Conservation (phyloP, 129 eudicot species). For the Helianthus annuus region HanXRQr2.0-SUNRISE NC_035433.2:104854385-104854884, state of each 20-base stretch:
- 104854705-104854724: too few relatives aligned
- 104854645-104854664: conserved; percentile 18
- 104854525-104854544: not conserved
- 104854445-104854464: conserved; percentile 12
- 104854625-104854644: conserved; percentile 9
- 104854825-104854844: too few relatives aligned
- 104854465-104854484: conserved; percentile 27
- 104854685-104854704: too few relatives aligned
- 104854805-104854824: too few relatives aligned
- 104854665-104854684: conserved; percentile 25
- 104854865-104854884: too few relatives aligned
- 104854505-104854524: conserved; percentile 4
- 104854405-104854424: conserved; percentile 16
- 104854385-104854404: not conserved
- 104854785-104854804: too few relatives aligned
- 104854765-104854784: too few relatives aligned
- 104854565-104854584: not conserved
- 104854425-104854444: not conserved
- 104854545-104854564: not conserved
- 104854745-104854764: too few relatives aligned
- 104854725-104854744: too few relatives aligned
- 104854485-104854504: not conserved
- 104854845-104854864: too few relatives aligned
- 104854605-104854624: not conserved
- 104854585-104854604: not conserved